Evolutionary conservation across 148 eudicot species (phyloP).

Genomic region (Fagopyrum homotropicum): DNA sequence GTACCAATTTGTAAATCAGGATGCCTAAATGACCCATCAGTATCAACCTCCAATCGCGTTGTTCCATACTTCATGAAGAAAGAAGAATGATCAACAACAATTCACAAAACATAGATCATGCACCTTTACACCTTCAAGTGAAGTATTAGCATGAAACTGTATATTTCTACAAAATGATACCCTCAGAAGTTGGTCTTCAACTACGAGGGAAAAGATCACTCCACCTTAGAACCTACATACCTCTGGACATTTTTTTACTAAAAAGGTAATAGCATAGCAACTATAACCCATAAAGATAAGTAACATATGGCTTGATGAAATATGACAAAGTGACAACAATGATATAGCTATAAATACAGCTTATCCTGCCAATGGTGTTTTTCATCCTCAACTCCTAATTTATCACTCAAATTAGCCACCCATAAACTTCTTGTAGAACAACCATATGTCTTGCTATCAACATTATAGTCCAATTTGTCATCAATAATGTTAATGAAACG

Average conservation of each 20-base stretch:
- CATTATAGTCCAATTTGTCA: too few species aligned
- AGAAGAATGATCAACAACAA: conserved; percentile 18
- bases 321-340: not conserved
- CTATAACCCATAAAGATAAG: not conserved
- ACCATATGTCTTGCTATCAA: not conserved
- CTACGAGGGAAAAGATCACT: not conserved
- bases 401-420: not conserved
- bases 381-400: not conserved
- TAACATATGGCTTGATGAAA: not conserved
- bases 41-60: conserved; percentile 64
- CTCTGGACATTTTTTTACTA: not conserved
- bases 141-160: not conserved
- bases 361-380: not conserved
- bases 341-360: not conserved
- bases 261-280: not conserved
- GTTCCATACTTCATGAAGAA: conserved; percentile 63
- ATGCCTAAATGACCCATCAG: conserved; percentile 73
- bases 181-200: not conserved
- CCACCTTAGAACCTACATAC: not conserved
- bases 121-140: not conserved
- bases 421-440: not conserved
- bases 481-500: too few species aligned
- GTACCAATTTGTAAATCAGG: conserved; percentile 48
- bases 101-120: not conserved
- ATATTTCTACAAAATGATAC: not conserved